Base-by-base conservation (phyloP, 2,329 filamentous ascomycete species). In the Alternaria panax region DNA sequence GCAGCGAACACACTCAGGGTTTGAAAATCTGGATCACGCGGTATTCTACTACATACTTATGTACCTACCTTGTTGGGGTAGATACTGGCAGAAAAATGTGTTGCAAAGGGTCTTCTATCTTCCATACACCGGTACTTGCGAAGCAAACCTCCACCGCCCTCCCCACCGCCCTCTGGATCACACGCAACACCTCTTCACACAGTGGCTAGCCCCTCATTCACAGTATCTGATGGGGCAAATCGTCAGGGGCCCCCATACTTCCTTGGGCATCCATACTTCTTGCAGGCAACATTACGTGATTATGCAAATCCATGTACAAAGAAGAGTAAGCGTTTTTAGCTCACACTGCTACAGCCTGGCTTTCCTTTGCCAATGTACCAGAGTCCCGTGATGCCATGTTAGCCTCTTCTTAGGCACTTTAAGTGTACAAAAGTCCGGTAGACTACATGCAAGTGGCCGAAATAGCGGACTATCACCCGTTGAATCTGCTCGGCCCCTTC, bases 391-490 rank as follows among this genome's bases (percentile, higher is more conserved):
- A 34, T 34, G 30, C 30, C 30, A 34, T 14, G 30, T 6, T 34
- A 7, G 30, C 30, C 30, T 34, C 16, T 34, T 34, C 16, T 14
- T 34, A 34, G 30, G 16, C 30, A 34, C 30, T 34, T 14, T 2
- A 14, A 14, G 16, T 34, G 43, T 63, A 65, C 64, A 54, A 53
- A 41, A 63, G 36, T 51, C 28, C 41, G 52, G 55, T 57, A 62
- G 38, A 25, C 51, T 58, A 63, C 58, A 68, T 62, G 66, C 67
- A 66, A 28, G 54, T 53, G 58, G 66, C 68, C 66, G 67, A 67
- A 58, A 61, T 45, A 52, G 45, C 42, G 59, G 56, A 34, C 57
- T 28, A 32, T 58, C 25, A 27, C 25, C 25, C 25, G 25, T 27
- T 8, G n/a, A 4, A 27, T 27, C 25, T 27, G 25, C 25, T 27